phyloP scores from a whole-genome alignment of 1,284 basidiomycete genomes.

The Rhizoctonia solani region DNA sequence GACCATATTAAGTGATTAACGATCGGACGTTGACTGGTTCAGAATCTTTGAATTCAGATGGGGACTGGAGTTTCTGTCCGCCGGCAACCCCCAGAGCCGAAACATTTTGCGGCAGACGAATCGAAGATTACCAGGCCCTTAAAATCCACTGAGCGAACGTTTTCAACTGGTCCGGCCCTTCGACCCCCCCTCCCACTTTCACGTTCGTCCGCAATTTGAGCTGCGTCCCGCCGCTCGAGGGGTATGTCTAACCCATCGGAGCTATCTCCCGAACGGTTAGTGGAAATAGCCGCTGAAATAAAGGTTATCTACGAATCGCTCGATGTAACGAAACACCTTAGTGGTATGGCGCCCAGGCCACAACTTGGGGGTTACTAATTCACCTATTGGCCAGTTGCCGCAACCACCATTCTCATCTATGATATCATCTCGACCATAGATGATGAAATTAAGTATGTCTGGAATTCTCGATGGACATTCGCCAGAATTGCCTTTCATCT shows the following conservation, averaged over 20 bases:
- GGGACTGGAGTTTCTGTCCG: neutral
- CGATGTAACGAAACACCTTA: slow-evolving; percentile 50
- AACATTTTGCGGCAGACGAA: neutral
- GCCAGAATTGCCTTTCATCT: slow-evolving; percentile 9
- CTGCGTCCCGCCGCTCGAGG: neutral
- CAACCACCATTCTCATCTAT: slow-evolving; percentile 1
- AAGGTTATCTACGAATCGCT: neutral
- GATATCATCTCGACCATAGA: slow-evolving; percentile 5
- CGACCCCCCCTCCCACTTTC: neutral
- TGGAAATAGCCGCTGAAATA: neutral
- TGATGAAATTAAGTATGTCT: slow-evolving; percentile 5
- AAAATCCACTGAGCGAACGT: neutral
- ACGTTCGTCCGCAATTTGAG: neutral
- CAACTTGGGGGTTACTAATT: neutral
- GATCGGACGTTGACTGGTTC: too few relatives aligned
- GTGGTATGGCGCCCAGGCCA: slow-evolving; percentile 32
- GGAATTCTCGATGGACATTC: slow-evolving; percentile 4
- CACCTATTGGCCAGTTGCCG: neutral
- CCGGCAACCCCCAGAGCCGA: neutral
- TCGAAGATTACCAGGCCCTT: neutral
- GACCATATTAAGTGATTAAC: too few relatives aligned
- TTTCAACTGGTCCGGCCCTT: neutral
- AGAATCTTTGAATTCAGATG: neutral
- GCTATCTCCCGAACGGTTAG: neutral
- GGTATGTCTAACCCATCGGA: neutral